A percentile compares a stretch with the other conserved stretches of the same genome.
phyloP scores from a whole-genome alignment of 2,329 filamentous ascomycete species.

The Ophiocordyceps camponoti-floridani region DNA sequence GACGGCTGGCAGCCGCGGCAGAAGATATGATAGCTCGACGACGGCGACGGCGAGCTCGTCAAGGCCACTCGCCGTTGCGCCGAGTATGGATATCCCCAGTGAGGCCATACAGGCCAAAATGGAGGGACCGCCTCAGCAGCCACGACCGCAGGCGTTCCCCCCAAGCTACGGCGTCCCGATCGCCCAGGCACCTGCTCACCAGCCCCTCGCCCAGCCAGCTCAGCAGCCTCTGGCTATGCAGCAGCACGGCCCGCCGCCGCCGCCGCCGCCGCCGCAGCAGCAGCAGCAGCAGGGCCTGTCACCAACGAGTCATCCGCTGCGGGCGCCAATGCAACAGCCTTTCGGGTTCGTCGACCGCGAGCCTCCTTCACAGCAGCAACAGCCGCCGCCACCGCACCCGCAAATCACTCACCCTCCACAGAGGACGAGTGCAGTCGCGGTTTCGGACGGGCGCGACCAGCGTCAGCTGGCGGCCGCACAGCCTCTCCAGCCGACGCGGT shows the following conservation, averaged over 20 bases:
- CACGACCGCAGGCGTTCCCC: slow-evolving; percentile 19
- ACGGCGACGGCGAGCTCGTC: slow-evolving; percentile 6
- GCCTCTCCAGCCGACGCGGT: slow-evolving; percentile 14
- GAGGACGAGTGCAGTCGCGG: slow-evolving; percentile 10
- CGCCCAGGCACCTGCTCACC: slow-evolving; percentile 20
- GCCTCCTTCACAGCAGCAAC: slow-evolving; percentile 16
- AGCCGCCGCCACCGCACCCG: slow-evolving; percentile 15
- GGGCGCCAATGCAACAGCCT: slow-evolving; percentile 19
- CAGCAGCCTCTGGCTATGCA: slow-evolving; percentile 14
- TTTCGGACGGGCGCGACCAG: slow-evolving; percentile 16
- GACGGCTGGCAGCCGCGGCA: slow-evolving; percentile 26
- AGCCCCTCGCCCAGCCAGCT: slow-evolving; percentile 5
- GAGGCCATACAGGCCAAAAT: slow-evolving; percentile 28
- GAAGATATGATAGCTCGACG: slow-evolving; percentile 28
- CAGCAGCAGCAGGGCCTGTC: slow-evolving; percentile 26
- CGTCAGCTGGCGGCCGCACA: slow-evolving; percentile 16
- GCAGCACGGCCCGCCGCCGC: slow-evolving; percentile 17
- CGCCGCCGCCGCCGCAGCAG: slow-evolving; percentile 19
- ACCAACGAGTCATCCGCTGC: slow-evolving; percentile 22
- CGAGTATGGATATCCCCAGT: slow-evolving; percentile 22
- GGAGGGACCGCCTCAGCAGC: slow-evolving; percentile 18
- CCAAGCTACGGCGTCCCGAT: slow-evolving; percentile 29
- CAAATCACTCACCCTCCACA: slow-evolving; percentile 23
- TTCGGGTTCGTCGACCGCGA: slow-evolving; percentile 29
- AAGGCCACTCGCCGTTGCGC: slow-evolving; percentile 28